Percentiles rank a stretch among this genome's conserved stretches.
Evolutionary conservation across 306 rosid species (phyloP).

Genomic region (Astragalus membranaceus): DNA sequence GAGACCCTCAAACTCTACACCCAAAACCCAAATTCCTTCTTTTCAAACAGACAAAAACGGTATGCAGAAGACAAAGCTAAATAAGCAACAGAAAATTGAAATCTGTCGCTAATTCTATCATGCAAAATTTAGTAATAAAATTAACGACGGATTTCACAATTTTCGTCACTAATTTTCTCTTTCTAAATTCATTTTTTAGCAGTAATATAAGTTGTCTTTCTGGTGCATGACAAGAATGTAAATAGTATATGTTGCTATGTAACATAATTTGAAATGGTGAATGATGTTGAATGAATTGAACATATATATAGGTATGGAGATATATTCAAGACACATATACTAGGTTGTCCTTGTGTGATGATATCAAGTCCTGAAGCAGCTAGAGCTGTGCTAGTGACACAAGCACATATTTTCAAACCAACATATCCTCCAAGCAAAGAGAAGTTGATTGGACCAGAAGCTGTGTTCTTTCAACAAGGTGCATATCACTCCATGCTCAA

Average conservation of each 20-base stretch:
- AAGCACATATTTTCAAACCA: constrained; percentile 71
- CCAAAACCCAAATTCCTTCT: constrained; percentile 73
- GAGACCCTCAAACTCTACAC: constrained; percentile 76
- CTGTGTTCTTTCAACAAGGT: constrained; percentile 82
- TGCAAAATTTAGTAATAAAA: too few relatives aligned
- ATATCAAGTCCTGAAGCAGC: constrained; percentile 73
- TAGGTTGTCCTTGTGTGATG: constrained; percentile 92
- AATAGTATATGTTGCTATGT: not conserved
- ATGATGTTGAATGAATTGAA: not conserved
- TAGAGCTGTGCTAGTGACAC: constrained; percentile 57
- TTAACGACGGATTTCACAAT: too few relatives aligned
- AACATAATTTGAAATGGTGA: not conserved
- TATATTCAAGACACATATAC: constrained; percentile 72
- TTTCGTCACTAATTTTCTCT: too few relatives aligned
- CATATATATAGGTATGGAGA: constrained; percentile 52
- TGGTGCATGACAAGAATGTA: too few relatives aligned
- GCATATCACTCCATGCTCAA: constrained; percentile 66
- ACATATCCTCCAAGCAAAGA: constrained; percentile 91
- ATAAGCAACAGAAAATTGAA: too few relatives aligned
- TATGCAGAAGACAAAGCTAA: not conserved
- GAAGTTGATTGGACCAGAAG: constrained; percentile 75
- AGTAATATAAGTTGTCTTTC: too few relatives aligned
- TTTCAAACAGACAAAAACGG: constrained; percentile 60
- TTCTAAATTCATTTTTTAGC: too few relatives aligned
- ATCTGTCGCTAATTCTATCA: too few relatives aligned